phyloP scores from a whole-genome alignment of 148 eudicot genomes.

The Rhododendron williamsianum region DNA sequence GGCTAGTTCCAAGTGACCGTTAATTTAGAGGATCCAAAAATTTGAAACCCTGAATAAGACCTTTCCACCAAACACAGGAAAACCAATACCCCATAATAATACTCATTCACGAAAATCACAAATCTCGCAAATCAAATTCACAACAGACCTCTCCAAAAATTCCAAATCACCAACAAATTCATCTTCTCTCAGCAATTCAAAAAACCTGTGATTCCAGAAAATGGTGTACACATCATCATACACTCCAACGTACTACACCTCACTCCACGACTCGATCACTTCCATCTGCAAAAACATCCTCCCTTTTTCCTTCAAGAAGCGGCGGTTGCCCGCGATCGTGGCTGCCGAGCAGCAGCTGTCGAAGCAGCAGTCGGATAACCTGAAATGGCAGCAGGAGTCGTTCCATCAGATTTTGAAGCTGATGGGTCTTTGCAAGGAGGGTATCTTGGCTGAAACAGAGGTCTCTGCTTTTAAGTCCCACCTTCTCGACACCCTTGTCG shows the following conservation, averaged over 20 bases:
- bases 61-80: neutral
- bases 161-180: no score
- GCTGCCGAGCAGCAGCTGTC: constrained; percentile 67
- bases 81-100: neutral
- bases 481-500: constrained; percentile 64
- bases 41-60: constrained; percentile 7
- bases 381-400: constrained; percentile 93
- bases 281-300: constrained; percentile 75
- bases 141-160: neutral
- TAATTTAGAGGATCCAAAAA: neutral
- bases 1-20: constrained; percentile 30
- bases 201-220: neutral
- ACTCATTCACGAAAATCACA: neutral
- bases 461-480: constrained; percentile 51
- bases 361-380: constrained; percentile 70
- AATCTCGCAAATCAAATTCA: neutral
- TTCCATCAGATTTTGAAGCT: constrained; percentile 80
- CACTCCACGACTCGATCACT: constrained; percentile 77
- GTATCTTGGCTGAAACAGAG: constrained; percentile 55
- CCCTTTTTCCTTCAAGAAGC: constrained; percentile 74
- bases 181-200: neutral
- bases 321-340: constrained; percentile 45
- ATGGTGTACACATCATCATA: constrained; percentile 52
- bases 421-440: constrained; percentile 78
- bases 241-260: constrained; percentile 73